Percentiles rank a stretch among this genome's conserved stretches.
These are phyloP conservation scores for Termitomyces sp. DNA, from an alignment of 768 basidiomycete species.

Conservation along the genomic window DNA sequence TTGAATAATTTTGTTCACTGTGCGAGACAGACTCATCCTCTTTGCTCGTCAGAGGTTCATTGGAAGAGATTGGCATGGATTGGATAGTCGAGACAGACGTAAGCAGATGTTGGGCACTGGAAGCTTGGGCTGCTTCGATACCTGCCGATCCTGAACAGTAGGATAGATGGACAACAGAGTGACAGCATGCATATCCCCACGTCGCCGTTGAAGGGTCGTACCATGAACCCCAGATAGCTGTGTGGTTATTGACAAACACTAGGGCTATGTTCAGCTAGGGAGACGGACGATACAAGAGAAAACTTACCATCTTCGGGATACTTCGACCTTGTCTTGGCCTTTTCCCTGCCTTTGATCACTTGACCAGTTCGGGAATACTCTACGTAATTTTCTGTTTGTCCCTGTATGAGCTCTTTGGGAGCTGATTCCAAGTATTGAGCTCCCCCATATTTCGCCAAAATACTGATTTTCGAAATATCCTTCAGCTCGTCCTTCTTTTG, in stretches of 20 bases:
- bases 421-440: constrained; percentile 85
- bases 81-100: constrained; percentile 30
- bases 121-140: constrained; percentile 73
- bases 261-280: constrained; percentile 4
- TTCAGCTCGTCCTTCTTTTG: constrained; percentile 91
- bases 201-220: constrained; percentile 61
- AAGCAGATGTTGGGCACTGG: constrained; percentile 66
- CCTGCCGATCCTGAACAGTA: constrained; percentile 90
- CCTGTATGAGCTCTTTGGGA: constrained; percentile 90
- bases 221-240: constrained; percentile 97
- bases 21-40: constrained; percentile 23
- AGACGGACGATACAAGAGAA: not conserved
- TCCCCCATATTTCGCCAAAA: constrained; percentile 91
- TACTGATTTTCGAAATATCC: constrained; percentile 83
- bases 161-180: constrained; percentile 78
- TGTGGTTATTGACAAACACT: constrained; percentile 94
- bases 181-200: constrained; percentile 97
- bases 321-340: constrained; percentile 82
- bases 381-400: constrained; percentile 96
- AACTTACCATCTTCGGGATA: constrained; percentile 92
- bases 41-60: constrained; percentile 17
- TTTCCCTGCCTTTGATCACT: constrained; percentile 87
- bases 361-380: constrained; percentile 93
- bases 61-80: constrained; percentile 17
- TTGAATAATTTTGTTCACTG: constrained; percentile 70